Percentiles rank a stretch among this genome's conserved stretches.
phyloP scores from a whole-genome alignment of 139 green algal species.

The Raphidocelis subcapitata region DNA sequence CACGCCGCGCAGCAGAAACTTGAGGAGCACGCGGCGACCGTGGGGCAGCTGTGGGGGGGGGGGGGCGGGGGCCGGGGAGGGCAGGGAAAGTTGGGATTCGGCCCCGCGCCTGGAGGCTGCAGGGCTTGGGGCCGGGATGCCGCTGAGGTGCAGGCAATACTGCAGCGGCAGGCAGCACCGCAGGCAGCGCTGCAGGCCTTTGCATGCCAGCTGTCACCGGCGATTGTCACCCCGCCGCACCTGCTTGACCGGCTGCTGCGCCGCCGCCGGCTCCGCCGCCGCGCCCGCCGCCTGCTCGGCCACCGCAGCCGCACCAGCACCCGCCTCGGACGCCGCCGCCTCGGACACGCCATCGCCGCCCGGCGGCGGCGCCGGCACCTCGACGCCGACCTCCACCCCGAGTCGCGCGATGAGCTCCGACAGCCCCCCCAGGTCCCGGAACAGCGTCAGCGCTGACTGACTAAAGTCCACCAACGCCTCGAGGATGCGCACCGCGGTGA shows the following conservation, averaged over 20 bases:
- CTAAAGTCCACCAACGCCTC: slow-evolving; percentile 91
- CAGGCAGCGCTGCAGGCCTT: too few relatives aligned
- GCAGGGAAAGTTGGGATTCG: background rate
- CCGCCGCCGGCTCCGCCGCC: background rate
- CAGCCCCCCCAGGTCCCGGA: slow-evolving; percentile 86
- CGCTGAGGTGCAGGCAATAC: too few relatives aligned
- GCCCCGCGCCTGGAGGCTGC: too few relatives aligned
- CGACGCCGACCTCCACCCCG: slow-evolving; percentile 59
- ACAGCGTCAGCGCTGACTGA: slow-evolving; percentile 58
- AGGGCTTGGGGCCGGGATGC: too few relatives aligned
- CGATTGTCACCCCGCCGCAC: too few relatives aligned
- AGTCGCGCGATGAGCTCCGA: slow-evolving; percentile 70
- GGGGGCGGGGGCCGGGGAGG: background rate
- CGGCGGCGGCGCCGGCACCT: background rate
- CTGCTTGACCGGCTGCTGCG: background rate
- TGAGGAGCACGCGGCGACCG: slow-evolving; percentile 74
- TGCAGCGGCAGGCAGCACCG: too few relatives aligned
- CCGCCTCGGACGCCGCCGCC: background rate
- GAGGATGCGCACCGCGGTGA: slow-evolving; percentile 70
- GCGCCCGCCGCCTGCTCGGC: background rate
- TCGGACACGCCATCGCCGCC: background rate
- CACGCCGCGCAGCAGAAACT: slow-evolving; percentile 86
- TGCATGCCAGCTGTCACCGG: too few relatives aligned
- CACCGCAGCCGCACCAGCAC: background rate
- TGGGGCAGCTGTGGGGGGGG: slow-evolving; percentile 45